Percentiles rank a stretch among this genome's conserved stretches.
Conservation (phyloP, 75 land plant genomes). For the Adiantum capillusveneris region DNA sequence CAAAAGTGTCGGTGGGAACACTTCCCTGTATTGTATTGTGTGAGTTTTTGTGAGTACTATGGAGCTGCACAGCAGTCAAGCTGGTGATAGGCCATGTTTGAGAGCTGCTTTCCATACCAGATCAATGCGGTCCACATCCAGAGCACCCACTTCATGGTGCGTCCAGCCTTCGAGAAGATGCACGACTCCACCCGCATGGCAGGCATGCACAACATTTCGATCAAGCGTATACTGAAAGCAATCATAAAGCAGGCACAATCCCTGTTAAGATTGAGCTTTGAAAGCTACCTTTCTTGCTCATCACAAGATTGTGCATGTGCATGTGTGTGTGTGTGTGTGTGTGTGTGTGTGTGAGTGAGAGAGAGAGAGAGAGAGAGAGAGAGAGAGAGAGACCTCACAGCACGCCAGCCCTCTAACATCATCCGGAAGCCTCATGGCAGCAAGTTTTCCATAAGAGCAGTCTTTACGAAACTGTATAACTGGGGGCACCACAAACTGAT, state of each 20-base stretch:
- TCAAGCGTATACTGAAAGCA: slow-evolving; percentile 57
- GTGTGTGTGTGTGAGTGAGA: no score
- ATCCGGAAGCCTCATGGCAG: slow-evolving; percentile 28
- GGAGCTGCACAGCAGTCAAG: no score
- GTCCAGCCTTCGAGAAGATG: slow-evolving; percentile 66
- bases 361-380: no score
- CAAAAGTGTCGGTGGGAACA: no score
- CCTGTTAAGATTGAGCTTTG: no score
- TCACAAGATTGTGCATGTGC: no score
- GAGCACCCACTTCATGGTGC: slow-evolving; percentile 83
- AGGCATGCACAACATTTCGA: slow-evolving; percentile 85
- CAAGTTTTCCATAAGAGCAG: slow-evolving; percentile 31
- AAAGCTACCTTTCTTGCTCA: no score
- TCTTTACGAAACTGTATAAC: slow-evolving; percentile 19
- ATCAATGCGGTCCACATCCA: slow-evolving; percentile 64
- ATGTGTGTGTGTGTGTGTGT: no score
- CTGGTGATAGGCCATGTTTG: slow-evolving; percentile 57
- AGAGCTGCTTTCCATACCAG: slow-evolving; percentile 68
- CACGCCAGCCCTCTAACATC: slow-evolving; percentile 57
- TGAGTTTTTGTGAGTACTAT: no score
- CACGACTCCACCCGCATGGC: slow-evolving; percentile 88
- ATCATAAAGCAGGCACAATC: background rate
- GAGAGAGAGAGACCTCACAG: slow-evolving; percentile 55
- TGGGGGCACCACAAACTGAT: slow-evolving; percentile 37
- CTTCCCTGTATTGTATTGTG: no score